Percentiles rank a stretch among this genome's conserved stretches.
Conservation (phyloP, 2,329 filamentous ascomycete genomes). For the Pseudogymnoascus sp. region DNA sequence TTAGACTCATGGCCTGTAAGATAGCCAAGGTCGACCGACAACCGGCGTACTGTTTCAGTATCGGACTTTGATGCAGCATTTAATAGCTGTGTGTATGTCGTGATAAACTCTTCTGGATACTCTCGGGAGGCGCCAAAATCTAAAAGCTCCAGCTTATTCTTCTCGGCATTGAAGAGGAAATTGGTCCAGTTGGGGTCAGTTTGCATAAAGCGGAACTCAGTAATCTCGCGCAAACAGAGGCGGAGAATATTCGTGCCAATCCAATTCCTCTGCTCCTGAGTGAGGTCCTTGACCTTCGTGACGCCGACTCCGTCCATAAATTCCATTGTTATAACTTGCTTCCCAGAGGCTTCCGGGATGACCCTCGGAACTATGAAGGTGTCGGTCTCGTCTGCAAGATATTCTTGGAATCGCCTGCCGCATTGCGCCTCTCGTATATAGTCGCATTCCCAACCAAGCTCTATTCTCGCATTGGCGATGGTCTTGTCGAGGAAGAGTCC, state of each 20-base stretch:
- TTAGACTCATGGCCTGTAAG: constrained; percentile 82
- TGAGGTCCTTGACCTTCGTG: constrained; percentile 68
- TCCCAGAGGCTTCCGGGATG: constrained; percentile 70
- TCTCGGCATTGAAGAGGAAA: constrained; percentile 76
- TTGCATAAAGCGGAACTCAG: constrained; percentile 96
- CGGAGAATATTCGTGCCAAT: constrained; percentile 91
- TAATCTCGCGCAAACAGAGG: constrained; percentile 85
- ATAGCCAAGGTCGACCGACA: constrained; percentile 78
- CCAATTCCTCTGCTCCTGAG: constrained; percentile 84
- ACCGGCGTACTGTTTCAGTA: constrained; percentile 50
- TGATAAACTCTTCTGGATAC: constrained; percentile 72
- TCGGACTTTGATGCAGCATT: constrained; percentile 71
- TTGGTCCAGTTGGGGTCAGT: constrained; percentile 99
- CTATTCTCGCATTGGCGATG: constrained; percentile 85
- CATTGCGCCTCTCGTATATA: constrained; percentile 84
- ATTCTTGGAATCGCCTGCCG: constrained; percentile 64
- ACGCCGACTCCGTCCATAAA: constrained; percentile 82
- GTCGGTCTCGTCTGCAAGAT: constrained; percentile 67
- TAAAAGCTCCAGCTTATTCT: constrained; percentile 73
- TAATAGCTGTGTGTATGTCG: constrained; percentile 71
- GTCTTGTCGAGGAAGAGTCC: constrained; percentile 95
- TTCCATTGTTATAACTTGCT: constrained; percentile 86
- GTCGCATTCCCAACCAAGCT: constrained; percentile 96
- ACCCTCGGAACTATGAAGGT: constrained; percentile 76
- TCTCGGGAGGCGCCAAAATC: constrained; percentile 93